Base-by-base conservation (phyloP, 2,329 filamentous ascomycete genomes). In the Colletotrichum cuscutae region DNA sequence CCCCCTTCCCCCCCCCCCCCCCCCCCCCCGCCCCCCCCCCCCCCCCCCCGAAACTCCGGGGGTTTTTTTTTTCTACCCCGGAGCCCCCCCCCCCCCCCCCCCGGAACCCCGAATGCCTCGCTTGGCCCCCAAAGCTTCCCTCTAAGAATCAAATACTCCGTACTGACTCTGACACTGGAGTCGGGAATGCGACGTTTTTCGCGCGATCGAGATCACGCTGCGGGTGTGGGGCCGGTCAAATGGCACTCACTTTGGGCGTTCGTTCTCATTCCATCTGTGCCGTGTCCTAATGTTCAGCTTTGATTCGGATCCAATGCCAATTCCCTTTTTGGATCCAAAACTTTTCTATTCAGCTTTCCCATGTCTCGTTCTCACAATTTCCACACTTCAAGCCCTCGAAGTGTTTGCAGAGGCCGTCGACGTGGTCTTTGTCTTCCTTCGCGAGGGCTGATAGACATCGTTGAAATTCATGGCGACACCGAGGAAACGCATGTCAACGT, bases 381-480 rank as follows among this genome's bases (percentile, higher is more conserved):
- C 32, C 32, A 35, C 32, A 35, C 9, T 35, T 49, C 42, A 49
- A 49, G 35, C 60, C 32, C 68, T 70, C 30, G 71, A 74, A 22
- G 73, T 65, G 15, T 71, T 71, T 12, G 62, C 73, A 1, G 67
- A 74, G 24, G 72, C 67, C n/a, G 53, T 69, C 24, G 65, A 72
- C 12, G 74, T 71, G 6, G 77, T 73, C 81, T 85, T 87, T 71
- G 88, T 84, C 83, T 91, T 91, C 80, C 92, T 89, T 78, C 91
- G 88, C 57, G 92, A 89, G 15, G 94, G 94, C 82, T 94, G 90
- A 82, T 98, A 98, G 30, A 97, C 94, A 81, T 98, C 96, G 83
- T 99, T 99, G 83, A 98, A 99, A 84, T 98, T 99, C 95, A 99
- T 98, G 53, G 97, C 94, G 59, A 98, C 95, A 52, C 95, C 97